Conservation (phyloP, 345 rosid genomes). For the Sisymbrium altissimum region DNA sequence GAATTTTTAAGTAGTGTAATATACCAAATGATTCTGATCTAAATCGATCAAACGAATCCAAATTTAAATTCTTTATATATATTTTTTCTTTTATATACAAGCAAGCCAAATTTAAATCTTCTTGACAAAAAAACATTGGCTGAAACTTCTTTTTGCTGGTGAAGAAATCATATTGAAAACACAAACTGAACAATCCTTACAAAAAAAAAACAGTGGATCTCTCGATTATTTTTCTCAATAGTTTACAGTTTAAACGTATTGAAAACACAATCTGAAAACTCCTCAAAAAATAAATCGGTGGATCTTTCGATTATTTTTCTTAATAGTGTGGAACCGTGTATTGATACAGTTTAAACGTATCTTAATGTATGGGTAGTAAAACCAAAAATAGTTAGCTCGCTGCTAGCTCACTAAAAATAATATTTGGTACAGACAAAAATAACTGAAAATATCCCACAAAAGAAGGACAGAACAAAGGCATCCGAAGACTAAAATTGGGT, state of each 20-base stretch:
- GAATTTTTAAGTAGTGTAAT: too few relatives aligned
- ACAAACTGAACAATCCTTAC: background rate
- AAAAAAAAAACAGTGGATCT: background rate
- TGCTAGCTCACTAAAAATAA: conserved; percentile 10
- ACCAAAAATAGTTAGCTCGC: conserved; percentile 12
- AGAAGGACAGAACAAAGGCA: conserved; percentile 23
- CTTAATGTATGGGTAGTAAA: background rate
- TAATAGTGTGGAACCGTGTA: background rate
- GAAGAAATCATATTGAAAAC: background rate
- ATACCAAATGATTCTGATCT: background rate
- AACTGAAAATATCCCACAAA: conserved; percentile 8
- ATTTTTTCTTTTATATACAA: background rate
- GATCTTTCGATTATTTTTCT: background rate
- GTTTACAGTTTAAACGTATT: background rate
- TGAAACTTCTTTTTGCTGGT: background rate
- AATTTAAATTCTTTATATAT: background rate
- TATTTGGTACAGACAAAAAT: background rate
- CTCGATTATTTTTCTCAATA: background rate
- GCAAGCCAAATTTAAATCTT: background rate
- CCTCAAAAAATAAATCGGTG: background rate
- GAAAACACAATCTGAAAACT: background rate
- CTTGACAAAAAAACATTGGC: background rate
- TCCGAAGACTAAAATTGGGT: conserved; percentile 9
- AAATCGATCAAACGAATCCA: background rate
- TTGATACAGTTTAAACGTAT: background rate